Evolutionary conservation across 2,329 filamentous ascomycete genomes (phyloP).

Genomic region (Septoria petroselini): DNA sequence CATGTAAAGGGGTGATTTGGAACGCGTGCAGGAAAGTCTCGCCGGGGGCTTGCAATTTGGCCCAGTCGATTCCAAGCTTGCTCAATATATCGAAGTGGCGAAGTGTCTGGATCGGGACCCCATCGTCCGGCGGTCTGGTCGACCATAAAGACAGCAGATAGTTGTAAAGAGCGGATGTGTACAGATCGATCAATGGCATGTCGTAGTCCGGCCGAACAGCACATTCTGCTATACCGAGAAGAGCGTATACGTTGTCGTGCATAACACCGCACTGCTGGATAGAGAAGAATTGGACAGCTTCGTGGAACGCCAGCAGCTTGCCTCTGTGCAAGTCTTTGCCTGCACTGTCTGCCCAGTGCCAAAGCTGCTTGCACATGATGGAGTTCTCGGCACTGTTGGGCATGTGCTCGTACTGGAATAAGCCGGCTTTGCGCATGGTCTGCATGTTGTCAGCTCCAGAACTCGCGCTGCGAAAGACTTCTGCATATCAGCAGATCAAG

Average conservation of each 20-base stretch:
- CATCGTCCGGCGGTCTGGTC: not conserved
- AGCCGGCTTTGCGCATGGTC: conserved; percentile 13
- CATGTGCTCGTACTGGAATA: not conserved
- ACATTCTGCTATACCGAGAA: conserved; percentile 13
- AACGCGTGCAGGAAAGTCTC: conserved; percentile 9
- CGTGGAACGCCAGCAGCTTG: conserved; percentile 6
- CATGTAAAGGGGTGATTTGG: conserved; percentile 3
- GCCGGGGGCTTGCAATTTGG: conserved; percentile 1
- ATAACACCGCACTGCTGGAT: conserved; percentile 6
- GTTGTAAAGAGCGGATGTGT: conserved; percentile 5
- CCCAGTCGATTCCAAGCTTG: not conserved
- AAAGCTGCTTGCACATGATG: conserved; percentile 13
- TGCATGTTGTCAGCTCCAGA: not conserved
- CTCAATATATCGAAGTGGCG: conserved; percentile 1
- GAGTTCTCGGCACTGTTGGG: conserved; percentile 8
- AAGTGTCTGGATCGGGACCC: not conserved
- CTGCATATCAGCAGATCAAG: no score
- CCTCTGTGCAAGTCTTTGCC: conserved; percentile 2
- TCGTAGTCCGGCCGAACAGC: conserved; percentile 11
- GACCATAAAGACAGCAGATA: conserved; percentile 8
- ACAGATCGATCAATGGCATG: conserved; percentile 15
- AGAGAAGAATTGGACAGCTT: conserved; percentile 10
- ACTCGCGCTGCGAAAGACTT: no score
- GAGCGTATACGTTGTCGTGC: conserved; percentile 14
- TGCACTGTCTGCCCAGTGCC: conserved; percentile 14